phyloP scores from a whole-genome alignment of 495 filamentous ascomycete genomes.

The Amorphotheca resinae region DNA sequence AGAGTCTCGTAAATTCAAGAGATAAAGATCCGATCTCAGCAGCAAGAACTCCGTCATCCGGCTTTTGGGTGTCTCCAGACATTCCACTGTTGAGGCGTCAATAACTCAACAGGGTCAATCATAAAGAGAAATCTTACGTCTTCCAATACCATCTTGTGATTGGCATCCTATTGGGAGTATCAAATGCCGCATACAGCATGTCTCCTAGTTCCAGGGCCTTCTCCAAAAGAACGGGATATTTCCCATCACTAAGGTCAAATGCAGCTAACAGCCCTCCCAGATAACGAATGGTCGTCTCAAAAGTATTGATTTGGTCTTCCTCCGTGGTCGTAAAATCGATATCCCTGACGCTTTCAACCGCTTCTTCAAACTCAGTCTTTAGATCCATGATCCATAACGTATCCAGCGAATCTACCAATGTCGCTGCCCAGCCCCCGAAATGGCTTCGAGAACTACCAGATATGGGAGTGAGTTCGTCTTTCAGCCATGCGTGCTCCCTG shows the following conservation, averaged over 20 bases:
- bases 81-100: slow-evolving; percentile 7
- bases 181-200: slow-evolving; percentile 77
- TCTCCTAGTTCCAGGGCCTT: slow-evolving; percentile 82
- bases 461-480: slow-evolving; percentile 68
- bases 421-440: slow-evolving; percentile 92
- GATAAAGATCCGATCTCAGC: slow-evolving; percentile 64
- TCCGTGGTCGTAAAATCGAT: slow-evolving; percentile 80
- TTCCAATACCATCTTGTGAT: slow-evolving; percentile 29
- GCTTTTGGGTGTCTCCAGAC: not conserved
- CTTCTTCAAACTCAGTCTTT: slow-evolving; percentile 76
- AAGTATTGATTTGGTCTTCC: slow-evolving; percentile 48
- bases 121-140: not conserved
- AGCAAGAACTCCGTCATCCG: slow-evolving; percentile 20
- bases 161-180: slow-evolving; percentile 93
- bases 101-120: too few relatives aligned
- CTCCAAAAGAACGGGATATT: slow-evolving; percentile 52
- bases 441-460: slow-evolving; percentile 29
- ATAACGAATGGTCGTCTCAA: slow-evolving; percentile 77
- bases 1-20: slow-evolving; percentile 83
- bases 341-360: slow-evolving; percentile 54
- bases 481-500: slow-evolving; percentile 62
- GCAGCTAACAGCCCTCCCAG: slow-evolving; percentile 70
- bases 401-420: slow-evolving; percentile 71
- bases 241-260: slow-evolving; percentile 45
- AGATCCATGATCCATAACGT: slow-evolving; percentile 63